Conservation (phyloP, 176 grass and related monocot species). For the Aegilops bicornis region DNA sequence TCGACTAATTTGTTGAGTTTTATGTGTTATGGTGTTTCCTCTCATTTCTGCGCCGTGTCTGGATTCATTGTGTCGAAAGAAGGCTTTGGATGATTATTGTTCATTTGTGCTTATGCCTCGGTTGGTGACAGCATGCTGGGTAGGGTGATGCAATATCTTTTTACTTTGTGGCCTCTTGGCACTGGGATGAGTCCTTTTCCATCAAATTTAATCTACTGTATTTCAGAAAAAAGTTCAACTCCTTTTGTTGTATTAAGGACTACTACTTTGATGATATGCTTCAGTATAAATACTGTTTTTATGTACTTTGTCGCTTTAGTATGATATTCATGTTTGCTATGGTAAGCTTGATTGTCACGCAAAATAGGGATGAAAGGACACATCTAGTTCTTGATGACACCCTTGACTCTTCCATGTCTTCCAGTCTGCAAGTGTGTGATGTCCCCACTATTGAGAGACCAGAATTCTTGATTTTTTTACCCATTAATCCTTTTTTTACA, state of each 20-base stretch:
- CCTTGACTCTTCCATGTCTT: not conserved
- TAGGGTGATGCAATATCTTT: not conserved
- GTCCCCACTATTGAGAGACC: not conserved
- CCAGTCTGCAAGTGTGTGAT: not conserved
- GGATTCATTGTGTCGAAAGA: not conserved
- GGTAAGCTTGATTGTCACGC: not conserved
- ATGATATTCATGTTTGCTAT: constrained; percentile 1
- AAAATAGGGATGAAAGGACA: not conserved
- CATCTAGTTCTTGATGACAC: not conserved
- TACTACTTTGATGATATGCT: not conserved
- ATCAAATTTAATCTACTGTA: not conserved
- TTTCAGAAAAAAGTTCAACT: not conserved
- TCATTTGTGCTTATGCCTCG: not conserved
- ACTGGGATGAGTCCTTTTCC: not conserved
- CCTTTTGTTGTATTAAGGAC: not conserved
- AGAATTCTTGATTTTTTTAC: constrained; percentile 16
- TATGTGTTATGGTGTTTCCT: not conserved
- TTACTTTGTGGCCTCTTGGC: not conserved
- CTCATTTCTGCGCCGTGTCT: not conserved
- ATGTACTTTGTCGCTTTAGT: constrained; percentile 7
- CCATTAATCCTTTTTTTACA: constrained; percentile 12
- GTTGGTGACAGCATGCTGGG: constrained; percentile 6
- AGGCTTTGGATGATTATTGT: not conserved
- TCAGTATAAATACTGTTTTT: not conserved
- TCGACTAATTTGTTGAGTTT: constrained; percentile 1